A percentile compares a stretch with the other conserved stretches of the same genome.
Evolutionary conservation across 2,329 filamentous ascomycete genomes (phyloP).

Genomic region (Magnaporthiopsis rhizophila): DNA sequence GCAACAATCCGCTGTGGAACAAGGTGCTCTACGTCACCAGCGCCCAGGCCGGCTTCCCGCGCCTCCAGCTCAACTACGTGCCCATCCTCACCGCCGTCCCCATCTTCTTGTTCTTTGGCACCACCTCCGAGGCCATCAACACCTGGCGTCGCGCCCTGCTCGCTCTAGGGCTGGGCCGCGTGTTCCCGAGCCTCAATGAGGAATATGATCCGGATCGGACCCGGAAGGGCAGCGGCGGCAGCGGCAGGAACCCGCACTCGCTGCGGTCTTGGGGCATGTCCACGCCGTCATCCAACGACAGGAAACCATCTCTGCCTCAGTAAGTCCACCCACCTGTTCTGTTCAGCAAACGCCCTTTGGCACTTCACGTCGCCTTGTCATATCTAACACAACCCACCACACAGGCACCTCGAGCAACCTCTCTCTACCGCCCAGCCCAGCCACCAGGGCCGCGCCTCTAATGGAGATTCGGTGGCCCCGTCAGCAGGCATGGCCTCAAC

Average conservation of each 20-base stretch:
- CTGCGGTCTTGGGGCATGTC: slow-evolving; percentile 4
- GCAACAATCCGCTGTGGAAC: slow-evolving; percentile 34
- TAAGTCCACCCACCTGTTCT: background rate
- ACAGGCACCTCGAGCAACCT: background rate
- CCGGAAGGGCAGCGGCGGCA: slow-evolving; percentile 3
- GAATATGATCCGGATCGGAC: slow-evolving; percentile 19
- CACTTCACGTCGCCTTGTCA: background rate
- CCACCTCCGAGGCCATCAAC: slow-evolving; percentile 44
- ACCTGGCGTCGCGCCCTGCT: slow-evolving; percentile 35
- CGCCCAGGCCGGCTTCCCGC: slow-evolving; percentile 27
- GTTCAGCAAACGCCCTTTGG: background rate
- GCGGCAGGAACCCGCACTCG: background rate
- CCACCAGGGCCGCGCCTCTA: background rate
- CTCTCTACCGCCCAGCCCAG: background rate
- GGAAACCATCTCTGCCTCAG: background rate
- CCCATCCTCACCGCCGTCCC: slow-evolving; percentile 36
- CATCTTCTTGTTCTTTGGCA: slow-evolving; percentile 48
- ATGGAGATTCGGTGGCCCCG: background rate
- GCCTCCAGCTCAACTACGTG: slow-evolving; percentile 41
- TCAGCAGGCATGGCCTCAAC: background rate
- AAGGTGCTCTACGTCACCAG: slow-evolving; percentile 38
- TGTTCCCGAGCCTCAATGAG: slow-evolving; percentile 33
- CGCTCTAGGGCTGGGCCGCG: slow-evolving; percentile 30
- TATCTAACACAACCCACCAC: background rate
- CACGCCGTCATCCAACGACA: background rate